A percentile compares a stretch with the other conserved stretches of the same genome.
Conservation (phyloP, 345 rosid species). For the Eucalyptus grandis region DNA sequence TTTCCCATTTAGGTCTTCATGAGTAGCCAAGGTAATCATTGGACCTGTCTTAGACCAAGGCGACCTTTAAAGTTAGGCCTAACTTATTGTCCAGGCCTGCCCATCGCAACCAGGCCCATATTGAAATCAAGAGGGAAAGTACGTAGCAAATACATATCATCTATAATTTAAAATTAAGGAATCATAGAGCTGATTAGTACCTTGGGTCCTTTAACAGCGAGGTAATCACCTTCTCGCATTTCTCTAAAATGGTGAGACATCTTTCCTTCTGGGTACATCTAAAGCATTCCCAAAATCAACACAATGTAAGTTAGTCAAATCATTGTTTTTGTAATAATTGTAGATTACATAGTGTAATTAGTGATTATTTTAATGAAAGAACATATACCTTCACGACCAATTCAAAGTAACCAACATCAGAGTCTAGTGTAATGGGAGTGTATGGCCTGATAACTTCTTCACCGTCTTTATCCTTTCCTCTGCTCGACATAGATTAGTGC, state of each 20-base stretch:
- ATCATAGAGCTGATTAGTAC: not conserved
- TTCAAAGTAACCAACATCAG: constrained; percentile 35
- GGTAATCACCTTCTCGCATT: constrained; percentile 21
- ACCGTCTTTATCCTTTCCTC: constrained; percentile 28
- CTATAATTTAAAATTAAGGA: not conserved
- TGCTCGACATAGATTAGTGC: not conserved
- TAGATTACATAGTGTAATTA: not conserved
- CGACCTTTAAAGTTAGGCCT: not conserved
- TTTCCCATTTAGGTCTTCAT: not conserved
- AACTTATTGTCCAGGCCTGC: not conserved
- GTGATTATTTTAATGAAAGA: too few species aligned
- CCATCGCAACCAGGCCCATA: not conserved
- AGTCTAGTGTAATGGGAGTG: constrained; percentile 38
- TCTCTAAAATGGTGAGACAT: constrained; percentile 51
- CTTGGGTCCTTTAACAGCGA: constrained; percentile 42
- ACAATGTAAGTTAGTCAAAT: not conserved
- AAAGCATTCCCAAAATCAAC: not conserved
- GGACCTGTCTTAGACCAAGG: not conserved
- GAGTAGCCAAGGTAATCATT: not conserved
- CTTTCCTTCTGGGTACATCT: constrained; percentile 46
- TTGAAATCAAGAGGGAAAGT: not conserved
- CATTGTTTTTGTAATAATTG: not conserved
- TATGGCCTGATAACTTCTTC: constrained; percentile 35
- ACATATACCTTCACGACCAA: constrained; percentile 26
- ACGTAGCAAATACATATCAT: not conserved